These are phyloP conservation scores for Trichoderma semiorbis DNA, from an alignment of 2,329 filamentous ascomycete genomes.

Conservation along the genomic window DNA sequence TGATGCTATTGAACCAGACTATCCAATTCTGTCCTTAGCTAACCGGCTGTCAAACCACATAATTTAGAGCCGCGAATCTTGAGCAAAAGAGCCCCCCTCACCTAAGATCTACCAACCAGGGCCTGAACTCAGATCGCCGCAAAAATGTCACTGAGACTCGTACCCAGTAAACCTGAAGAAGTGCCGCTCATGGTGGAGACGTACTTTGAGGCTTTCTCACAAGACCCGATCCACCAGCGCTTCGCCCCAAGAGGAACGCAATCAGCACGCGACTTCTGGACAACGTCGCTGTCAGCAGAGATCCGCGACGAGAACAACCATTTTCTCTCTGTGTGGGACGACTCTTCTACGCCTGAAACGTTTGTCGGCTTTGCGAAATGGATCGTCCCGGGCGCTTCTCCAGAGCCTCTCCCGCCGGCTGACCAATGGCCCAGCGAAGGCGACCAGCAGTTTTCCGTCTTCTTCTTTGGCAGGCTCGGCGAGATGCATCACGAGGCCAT, in stretches of 20 bases:
- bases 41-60: not conserved
- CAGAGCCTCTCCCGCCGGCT: not conserved
- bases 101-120: not conserved
- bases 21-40: not conserved
- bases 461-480: slow-evolving; percentile 6
- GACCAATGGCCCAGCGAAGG: slow-evolving; percentile 11
- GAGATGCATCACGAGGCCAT: slow-evolving; percentile 8
- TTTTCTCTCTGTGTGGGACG: slow-evolving; percentile 9
- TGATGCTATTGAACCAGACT: not conserved
- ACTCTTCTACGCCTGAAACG: not conserved
- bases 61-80: not conserved
- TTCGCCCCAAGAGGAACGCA: slow-evolving; percentile 2
- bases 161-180: not conserved
- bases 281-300: not conserved
- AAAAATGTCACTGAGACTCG: slow-evolving; percentile 2
- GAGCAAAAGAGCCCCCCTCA: not conserved
- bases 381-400: not conserved
- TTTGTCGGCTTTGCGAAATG: slow-evolving; percentile 13
- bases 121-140: not conserved
- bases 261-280: slow-evolving; percentile 11
- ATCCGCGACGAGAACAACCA: not conserved
- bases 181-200: slow-evolving; percentile 11
- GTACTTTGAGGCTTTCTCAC: slow-evolving; percentile 15
- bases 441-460: slow-evolving; percentile 2
- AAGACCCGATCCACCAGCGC: slow-evolving; percentile 5